Base-by-base conservation (phyloP, 1,284 basidiomycete species). In the Mycosarcoma maydis region DNA sequence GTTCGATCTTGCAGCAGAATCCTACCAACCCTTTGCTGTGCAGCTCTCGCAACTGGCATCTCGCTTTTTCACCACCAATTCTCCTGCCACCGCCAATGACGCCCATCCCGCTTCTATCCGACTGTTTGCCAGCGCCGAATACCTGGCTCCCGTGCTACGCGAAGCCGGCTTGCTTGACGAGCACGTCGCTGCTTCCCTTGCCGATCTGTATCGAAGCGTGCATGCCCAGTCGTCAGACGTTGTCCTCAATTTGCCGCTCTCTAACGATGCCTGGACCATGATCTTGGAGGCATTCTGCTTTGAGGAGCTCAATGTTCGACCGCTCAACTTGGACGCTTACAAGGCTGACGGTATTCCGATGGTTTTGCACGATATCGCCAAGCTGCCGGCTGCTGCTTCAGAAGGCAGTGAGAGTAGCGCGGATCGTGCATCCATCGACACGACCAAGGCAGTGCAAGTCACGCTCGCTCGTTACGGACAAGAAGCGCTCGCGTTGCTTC, bases 271-370 rank as follows among this genome's bases (percentile, higher is more conserved):
- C 5, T 73, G 67, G 67, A 29, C 24, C 10, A 17, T 62, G 34
- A 53, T 73, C 23, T 45, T 70, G 39, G 67, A 71, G 20, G 65
- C 67, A 20, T 70, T 71, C 32, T 67, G 62, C 54, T 64, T 64
- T 36, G 71, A 73, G 43, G 71, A 73, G 44, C 20, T 37, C 20
- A 51, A 66, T 30, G 30, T 66, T 13, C 53, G 71, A 20, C 54
- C 42, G 36, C 59, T 66, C 39, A 58, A 58, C 46, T 44, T 71
- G 9, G 61, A 62, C 6, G 57, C 65, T 6, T 66, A 67, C 61
- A 52, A 59, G 43, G 22, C 24, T 2, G 71, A 73, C 8, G 67
- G 71, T 27, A 41, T 73, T 24, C 50, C 56, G 9, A 42, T 61
- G 14, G 41, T 71, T 4, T 33, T 69, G 41, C 41, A 59, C 29